A percentile compares a stretch with the other conserved stretches of the same genome.
Conservation (phyloP, 2,329 filamentous ascomycete species). For the Elsinoe fawcettii region DNA sequence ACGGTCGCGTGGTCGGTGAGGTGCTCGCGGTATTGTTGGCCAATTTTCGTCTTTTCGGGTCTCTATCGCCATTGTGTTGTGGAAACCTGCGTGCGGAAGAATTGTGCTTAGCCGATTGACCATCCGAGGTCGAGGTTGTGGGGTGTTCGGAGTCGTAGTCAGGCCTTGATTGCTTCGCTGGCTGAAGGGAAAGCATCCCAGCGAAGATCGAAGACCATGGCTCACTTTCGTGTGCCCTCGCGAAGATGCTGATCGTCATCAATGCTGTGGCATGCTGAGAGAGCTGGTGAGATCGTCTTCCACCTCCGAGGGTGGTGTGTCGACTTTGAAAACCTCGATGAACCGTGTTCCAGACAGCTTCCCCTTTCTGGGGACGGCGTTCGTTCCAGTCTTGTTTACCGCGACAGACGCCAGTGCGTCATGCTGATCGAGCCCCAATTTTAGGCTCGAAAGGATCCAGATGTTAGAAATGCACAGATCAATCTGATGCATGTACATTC, state of each 20-base stretch:
- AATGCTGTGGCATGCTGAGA: conserved; percentile 10
- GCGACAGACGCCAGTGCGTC: conserved; percentile 9
- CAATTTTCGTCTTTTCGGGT: conserved; percentile 14
- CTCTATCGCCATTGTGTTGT: neutral
- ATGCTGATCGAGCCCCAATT: conserved; percentile 9
- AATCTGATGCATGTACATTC: neutral
- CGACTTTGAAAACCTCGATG: conserved; percentile 1
- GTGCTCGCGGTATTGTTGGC: neutral
- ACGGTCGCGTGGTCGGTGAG: conserved; percentile 9
- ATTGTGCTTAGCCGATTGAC: neutral
- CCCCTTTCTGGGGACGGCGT: conserved; percentile 11
- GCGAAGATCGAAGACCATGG: conserved; percentile 16
- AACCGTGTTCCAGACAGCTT: conserved; percentile 5
- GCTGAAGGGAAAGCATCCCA: conserved; percentile 16
- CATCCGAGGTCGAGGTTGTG: conserved; percentile 4
- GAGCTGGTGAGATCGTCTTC: neutral
- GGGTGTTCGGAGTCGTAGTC: conserved; percentile 10
- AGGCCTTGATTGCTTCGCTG: conserved; percentile 7
- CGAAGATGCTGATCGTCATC: conserved; percentile 16
- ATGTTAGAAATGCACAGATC: neutral
- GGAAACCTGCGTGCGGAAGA: neutral
- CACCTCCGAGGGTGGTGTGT: neutral
- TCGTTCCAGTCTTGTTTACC: conserved; percentile 10
- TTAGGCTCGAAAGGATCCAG: neutral
- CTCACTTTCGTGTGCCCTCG: conserved; percentile 16